A percentile compares a stretch with the other conserved stretches of the same genome.
These are phyloP conservation scores for Chrysoporthe deuterocubensis DNA, from an alignment of 2,329 filamentous ascomycete genomes.

Conservation along the genomic window DNA sequence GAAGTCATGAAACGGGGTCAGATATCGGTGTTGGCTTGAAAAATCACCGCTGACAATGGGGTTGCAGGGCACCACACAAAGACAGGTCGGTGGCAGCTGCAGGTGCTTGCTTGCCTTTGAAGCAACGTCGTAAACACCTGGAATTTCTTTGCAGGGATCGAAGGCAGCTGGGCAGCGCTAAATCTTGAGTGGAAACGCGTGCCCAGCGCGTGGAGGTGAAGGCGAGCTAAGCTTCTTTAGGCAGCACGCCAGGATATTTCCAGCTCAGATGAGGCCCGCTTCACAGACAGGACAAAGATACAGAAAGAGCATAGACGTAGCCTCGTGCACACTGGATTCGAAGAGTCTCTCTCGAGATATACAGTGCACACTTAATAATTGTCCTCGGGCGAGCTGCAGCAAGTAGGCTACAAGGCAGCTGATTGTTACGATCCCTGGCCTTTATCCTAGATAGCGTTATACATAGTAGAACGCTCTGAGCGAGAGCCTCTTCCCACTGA, in stretches of 20 bases:
- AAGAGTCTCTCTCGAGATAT: neutral
- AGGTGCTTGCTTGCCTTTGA: slow-evolving; percentile 5
- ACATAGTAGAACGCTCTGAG: neutral
- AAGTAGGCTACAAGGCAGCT: neutral
- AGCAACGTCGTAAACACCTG: slow-evolving; percentile 27
- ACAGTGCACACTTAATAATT: neutral
- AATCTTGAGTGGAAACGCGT: slow-evolving; percentile 34
- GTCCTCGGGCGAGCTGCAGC: neutral
- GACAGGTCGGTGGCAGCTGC: slow-evolving; percentile 5
- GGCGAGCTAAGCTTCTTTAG: slow-evolving; percentile 32
- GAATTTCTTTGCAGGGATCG: slow-evolving; percentile 30
- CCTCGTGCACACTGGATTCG: neutral
- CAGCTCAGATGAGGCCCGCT: neutral
- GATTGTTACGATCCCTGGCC: neutral
- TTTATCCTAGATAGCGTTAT: neutral
- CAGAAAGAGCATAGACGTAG: neutral
- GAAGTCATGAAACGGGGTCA: neutral
- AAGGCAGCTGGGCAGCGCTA: slow-evolving; percentile 22
- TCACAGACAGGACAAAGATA: neutral
- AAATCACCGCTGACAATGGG: slow-evolving; percentile 20
- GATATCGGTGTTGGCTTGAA: neutral
- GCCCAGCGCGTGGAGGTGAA: slow-evolving; percentile 33
- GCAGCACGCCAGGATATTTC: slow-evolving; percentile 11
- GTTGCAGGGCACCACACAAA: neutral
- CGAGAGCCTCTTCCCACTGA: neutral